Conservation (phyloP, 352 stramenopile genomes). For the Globisporangium paddicum region DNA sequence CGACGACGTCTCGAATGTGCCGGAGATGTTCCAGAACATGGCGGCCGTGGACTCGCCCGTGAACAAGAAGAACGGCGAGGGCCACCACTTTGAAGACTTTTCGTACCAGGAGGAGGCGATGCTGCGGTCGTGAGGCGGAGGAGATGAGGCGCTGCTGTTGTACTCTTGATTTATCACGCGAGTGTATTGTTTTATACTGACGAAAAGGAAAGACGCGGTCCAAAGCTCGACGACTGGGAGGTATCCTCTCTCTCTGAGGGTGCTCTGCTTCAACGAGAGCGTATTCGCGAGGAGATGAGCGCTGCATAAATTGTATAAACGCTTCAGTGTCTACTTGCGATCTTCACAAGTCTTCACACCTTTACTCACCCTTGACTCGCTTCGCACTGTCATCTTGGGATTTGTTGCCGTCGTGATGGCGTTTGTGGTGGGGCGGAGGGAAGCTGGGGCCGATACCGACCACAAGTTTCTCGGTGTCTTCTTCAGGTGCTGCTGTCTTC, state of each 20-base stretch:
- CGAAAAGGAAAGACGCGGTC: not conserved
- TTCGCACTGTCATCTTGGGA: constrained; percentile 1
- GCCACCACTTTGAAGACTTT: constrained; percentile 88
- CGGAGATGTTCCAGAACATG: constrained; percentile 90
- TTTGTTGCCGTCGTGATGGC: not conserved
- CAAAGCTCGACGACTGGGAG: not conserved
- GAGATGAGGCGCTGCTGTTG: constrained; percentile 1
- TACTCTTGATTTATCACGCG: constrained; percentile 9
- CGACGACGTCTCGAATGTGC: constrained; percentile 86
- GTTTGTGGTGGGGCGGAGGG: constrained; percentile 3
- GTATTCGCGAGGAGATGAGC: not conserved
- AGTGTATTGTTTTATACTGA: constrained; percentile 7
- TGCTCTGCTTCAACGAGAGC: not conserved
- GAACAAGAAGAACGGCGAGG: constrained; percentile 81
- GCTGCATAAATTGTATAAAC: constrained; percentile 2
- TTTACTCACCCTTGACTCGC: not conserved
- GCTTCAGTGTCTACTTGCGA: not conserved
- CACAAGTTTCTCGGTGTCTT: not conserved
- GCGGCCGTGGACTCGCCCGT: constrained; percentile 82
- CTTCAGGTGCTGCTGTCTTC: not conserved
- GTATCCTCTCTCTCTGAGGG: not conserved
- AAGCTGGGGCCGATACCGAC: constrained; percentile 8
- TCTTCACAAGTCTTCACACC: not conserved
- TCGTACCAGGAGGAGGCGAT: constrained; percentile 81
- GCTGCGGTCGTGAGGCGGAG: constrained; percentile 14